Conservation (phyloP, 305 asterid genomes). For the Solanum hybrid region DNA sequence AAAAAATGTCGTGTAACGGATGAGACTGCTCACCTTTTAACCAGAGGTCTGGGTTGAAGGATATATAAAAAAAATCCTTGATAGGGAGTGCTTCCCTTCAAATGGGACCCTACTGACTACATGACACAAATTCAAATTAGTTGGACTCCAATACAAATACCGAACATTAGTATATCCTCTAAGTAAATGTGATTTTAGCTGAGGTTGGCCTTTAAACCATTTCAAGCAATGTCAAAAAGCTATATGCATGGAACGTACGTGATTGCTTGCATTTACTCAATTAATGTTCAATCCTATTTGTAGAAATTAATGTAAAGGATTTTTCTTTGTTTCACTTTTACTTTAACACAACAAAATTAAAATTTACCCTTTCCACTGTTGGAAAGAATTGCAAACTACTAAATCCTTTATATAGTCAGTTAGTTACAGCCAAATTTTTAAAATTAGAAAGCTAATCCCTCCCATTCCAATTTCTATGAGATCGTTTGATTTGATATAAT, state of each 20-base stretch:
- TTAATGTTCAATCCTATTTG: not conserved
- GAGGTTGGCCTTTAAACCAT: not conserved
- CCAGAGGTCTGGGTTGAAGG: not conserved
- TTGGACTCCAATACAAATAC: not conserved
- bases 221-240: not conserved
- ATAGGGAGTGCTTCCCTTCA: rapidly evolving
- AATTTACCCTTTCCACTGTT: not conserved
- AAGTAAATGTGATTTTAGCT: not conserved
- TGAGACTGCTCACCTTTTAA: not conserved
- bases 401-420: not conserved
- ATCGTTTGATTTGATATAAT: not conserved
- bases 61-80: not conserved
- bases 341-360: not conserved
- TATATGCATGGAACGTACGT: not conserved
- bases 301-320: not conserved
- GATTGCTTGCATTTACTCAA: not conserved
- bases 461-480: not conserved
- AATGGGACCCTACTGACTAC: not conserved
- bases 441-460: not conserved
- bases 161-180: not conserved
- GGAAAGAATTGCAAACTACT: not conserved
- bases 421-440: not conserved
- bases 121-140: not conserved
- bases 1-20: not conserved
- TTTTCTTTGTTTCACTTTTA: not conserved